These are phyloP conservation scores for Xylaria bambusicola DNA, from an alignment of 495 filamentous ascomycete species.

Conservation along the genomic window DNA sequence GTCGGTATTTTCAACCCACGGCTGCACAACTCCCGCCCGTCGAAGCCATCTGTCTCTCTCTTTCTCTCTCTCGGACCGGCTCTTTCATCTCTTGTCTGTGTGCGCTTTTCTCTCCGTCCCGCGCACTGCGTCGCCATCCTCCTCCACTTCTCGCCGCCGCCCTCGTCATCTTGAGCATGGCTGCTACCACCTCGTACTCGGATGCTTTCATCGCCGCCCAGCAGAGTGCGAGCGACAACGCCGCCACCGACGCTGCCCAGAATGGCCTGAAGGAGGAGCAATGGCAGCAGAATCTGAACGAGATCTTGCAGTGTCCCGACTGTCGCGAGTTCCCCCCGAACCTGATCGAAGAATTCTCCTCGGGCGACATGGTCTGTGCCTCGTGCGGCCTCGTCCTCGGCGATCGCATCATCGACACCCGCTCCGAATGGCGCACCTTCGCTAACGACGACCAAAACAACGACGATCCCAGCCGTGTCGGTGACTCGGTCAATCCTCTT, in stretches of 20 bases:
- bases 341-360: conserved; percentile 86
- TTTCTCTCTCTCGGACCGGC: not conserved
- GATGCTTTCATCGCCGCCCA: conserved; percentile 24
- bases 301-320: conserved; percentile 79
- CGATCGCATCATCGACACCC: conserved; percentile 88
- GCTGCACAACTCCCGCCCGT: too few relatives aligned
- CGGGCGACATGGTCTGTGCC: conserved; percentile 88
- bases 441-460: conserved; percentile 92
- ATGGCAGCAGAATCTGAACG: conserved; percentile 69
- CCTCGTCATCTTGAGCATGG: conserved; percentile 10
- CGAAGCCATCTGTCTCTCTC: not conserved
- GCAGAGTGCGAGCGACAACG: conserved; percentile 14
- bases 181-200: conserved; percentile 13
- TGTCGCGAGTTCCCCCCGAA: conserved; percentile 91
- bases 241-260: not conserved
- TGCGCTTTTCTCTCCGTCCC: not conserved
- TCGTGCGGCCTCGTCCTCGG: conserved; percentile 91
- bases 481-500: conserved; percentile 83
- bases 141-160: not conserved
- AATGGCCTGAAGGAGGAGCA: conserved; percentile 28
- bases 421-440: conserved; percentile 98
- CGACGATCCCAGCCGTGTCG: conserved; percentile 96
- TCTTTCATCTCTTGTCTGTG: not conserved
- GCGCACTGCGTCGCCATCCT: not conserved
- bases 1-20: too few relatives aligned